phyloP scores from a whole-genome alignment of 2,329 filamentous ascomycete genomes.

The Metarhizium rileyi region DNA sequence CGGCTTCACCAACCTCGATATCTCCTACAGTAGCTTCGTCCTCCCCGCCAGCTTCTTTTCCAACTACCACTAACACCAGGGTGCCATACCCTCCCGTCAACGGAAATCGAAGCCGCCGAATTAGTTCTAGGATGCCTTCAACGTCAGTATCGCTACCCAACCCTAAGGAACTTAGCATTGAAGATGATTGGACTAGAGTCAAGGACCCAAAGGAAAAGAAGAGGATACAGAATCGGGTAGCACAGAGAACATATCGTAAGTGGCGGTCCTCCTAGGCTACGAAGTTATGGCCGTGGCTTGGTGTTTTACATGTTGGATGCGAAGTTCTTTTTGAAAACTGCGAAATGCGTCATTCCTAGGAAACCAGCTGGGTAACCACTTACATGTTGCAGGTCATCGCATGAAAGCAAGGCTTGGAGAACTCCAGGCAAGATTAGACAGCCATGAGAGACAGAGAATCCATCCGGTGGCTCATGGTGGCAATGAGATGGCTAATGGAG shows the following conservation, averaged over 20 bases:
- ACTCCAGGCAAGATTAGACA: slow-evolving; percentile 20
- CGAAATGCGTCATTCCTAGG: not conserved
- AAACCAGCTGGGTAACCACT: not conserved
- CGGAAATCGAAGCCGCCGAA: not conserved
- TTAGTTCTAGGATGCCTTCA: not conserved
- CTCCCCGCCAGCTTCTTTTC: not conserved
- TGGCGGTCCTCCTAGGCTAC: not conserved
- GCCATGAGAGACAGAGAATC: slow-evolving; percentile 13
- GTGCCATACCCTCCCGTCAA: not conserved
- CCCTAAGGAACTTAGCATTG: slow-evolving; percentile 3
- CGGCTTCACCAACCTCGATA: slow-evolving; percentile 1
- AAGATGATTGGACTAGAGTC: slow-evolving; percentile 11
- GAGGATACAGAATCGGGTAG: slow-evolving; percentile 10
- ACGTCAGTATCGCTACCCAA: slow-evolving; percentile 3
- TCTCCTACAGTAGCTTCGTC: not conserved
- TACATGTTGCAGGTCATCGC: slow-evolving; percentile 15
- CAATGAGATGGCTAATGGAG: not conserved
- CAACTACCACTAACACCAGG: not conserved
- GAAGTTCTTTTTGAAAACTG: not conserved
- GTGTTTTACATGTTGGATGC: not conserved
- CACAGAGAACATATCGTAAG: slow-evolving; percentile 19
- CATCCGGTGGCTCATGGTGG: slow-evolving; percentile 4
- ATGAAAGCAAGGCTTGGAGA: slow-evolving; percentile 22
- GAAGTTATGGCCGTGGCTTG: not conserved
- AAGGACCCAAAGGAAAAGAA: slow-evolving; percentile 9